Percentiles rank a stretch among this genome's conserved stretches.
phyloP scores from a whole-genome alignment of 2,329 filamentous ascomycete species.

The Pseudogymnoascus sp. region DNA sequence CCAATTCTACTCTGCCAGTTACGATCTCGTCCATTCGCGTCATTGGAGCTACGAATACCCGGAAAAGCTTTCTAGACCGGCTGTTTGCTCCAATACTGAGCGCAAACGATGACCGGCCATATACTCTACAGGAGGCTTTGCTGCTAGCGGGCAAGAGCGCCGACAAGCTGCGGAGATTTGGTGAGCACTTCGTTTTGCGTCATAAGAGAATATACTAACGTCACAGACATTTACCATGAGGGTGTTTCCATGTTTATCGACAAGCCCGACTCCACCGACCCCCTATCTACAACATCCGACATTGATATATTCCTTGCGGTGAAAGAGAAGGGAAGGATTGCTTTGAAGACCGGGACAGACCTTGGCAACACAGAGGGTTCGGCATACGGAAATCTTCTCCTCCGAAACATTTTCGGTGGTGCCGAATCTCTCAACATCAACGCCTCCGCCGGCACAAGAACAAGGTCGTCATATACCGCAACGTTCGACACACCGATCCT shows the following conservation, averaged over 20 bases:
- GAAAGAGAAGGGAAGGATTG: conserved; percentile 71
- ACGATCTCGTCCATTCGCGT: conserved; percentile 80
- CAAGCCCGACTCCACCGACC: conserved; percentile 59
- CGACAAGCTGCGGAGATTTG: conserved; percentile 70
- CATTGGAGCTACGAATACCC: conserved; percentile 75
- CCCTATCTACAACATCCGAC: conserved; percentile 65
- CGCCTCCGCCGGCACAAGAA: conserved; percentile 81
- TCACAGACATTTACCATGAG: conserved; percentile 74
- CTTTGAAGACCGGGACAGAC: conserved; percentile 90
- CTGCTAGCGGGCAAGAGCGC: conserved; percentile 62
- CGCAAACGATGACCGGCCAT: conserved; percentile 56
- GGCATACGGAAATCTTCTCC: conserved; percentile 77
- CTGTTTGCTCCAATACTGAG: conserved; percentile 72
- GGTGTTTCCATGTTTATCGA: conserved; percentile 78
- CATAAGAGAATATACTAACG: conserved; percentile 14
- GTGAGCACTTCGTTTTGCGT: conserved; percentile 39
- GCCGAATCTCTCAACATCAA: conserved; percentile 85
- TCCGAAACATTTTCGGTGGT: conserved; percentile 90
- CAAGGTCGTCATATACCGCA: conserved; percentile 83
- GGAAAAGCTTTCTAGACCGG: conserved; percentile 72
- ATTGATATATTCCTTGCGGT: conserved; percentile 73
- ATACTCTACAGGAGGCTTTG: conserved; percentile 74
- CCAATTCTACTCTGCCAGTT: conserved; percentile 80
- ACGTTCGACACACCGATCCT: conserved; percentile 75
- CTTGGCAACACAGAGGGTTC: conserved; percentile 90